Base-by-base conservation (phyloP, 2,329 filamentous ascomycete genomes). In the Colletotrichum trifolii region DNA sequence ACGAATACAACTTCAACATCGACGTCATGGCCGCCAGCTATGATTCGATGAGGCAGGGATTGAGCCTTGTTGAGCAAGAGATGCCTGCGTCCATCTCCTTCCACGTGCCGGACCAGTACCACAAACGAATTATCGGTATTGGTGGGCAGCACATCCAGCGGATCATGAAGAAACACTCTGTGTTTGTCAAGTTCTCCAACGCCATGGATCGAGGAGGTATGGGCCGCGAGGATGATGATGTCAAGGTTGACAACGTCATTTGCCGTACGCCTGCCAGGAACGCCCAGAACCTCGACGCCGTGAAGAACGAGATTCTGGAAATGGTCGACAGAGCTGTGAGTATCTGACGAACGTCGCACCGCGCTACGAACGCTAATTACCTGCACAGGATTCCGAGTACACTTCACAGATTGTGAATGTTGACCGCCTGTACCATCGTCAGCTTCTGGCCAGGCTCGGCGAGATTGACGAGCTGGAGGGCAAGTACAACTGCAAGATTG, bases 101-200 rank as follows among this genome's bases (percentile, higher is more conserved):
- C 85, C 96, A 99, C 74, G 96, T 99, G 35, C 96, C 96, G 4
- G 96, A 99, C 73, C 96, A 98, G 78, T 99, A 99, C 76, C 96
- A 99, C 80, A 99, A 99, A 82, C 94, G 96, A 53, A 99, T 99
- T 74, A 99, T 99, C 69, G 96, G 96, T 56, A 98, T 99, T 72
- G 96, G 96, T 67, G 96, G 96, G 9, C 95, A 98, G 76, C 96
- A 99, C 75, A 99, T 99, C 71, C 96, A 99, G 78, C 93, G 95
- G 60, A 98, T 99, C 82, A 99, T 99, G 96, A 98, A 99, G 84
- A 98, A 98, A 81, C 97, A 99, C 79, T 98, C 96, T 0, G 96
- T 99, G 71, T 99, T 99, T 73, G 96, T 99, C 81, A 99, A 99
- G 77, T 99, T 99, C 74, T 97, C 94, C 69, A 99, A 99, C 72